Base-by-base conservation (phyloP, 306 rosid genomes). In the Coriaria nepalensis region DNA sequence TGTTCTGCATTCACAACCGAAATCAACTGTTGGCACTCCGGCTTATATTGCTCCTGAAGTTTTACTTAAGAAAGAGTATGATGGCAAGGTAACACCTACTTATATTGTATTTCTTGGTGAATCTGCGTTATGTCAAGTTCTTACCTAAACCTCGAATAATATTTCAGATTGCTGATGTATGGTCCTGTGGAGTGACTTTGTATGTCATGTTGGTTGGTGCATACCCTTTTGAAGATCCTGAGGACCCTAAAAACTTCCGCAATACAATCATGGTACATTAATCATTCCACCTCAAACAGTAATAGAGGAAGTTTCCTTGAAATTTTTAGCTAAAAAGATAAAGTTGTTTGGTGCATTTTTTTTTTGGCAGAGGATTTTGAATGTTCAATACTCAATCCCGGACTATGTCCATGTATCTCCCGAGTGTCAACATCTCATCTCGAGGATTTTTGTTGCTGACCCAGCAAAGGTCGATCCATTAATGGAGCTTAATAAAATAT, bases 161-260 rank as follows among this genome's bases (percentile, higher is more conserved):
- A 10, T 43, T 56, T 66, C 81, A 88, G 97, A 81, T 84, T 66
- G 97, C 97, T 6, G 97, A 88, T 49, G 97, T 88, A 5, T 88
- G 97, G 97, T 88, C 97, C 35, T 84, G 97, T 74, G 97, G 97
- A 62, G 95, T 88, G 70, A 88, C 97, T 57, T 77, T 88, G 47
- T 88, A 88, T 66, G 97, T 88, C 51, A 88, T 88, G 97, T 75
- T 90, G 80, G 95, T 84, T 53, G 97, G 95, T 43, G 97, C 97
- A 10, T 90, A 84, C 68, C 97, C 97, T 47, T 90, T 90, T 29
- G 95, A 88, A 71, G 95, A 88, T 62, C 93, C 95, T 11, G 96
- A 75, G 55, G 95, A 88, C 55, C 96, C 97, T 13, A 90, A 81
- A 72, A 90, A 84, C 72, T 84, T 90, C 67, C 92, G 95, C 63